phyloP scores from a whole-genome alignment of 2,329 filamentous ascomycete species.

The Rutstroemia sp. region DNA sequence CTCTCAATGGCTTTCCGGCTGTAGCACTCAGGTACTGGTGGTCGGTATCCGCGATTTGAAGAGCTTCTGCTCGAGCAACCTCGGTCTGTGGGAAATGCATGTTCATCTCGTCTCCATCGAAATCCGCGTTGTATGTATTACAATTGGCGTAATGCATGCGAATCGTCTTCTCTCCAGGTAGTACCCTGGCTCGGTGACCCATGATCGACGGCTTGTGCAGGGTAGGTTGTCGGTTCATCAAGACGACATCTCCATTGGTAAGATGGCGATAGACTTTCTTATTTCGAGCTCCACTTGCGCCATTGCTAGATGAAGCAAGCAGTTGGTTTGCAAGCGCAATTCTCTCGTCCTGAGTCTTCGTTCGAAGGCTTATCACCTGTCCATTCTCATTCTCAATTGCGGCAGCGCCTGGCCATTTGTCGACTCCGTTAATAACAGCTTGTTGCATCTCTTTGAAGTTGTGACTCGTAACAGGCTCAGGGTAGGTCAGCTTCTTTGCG shows the following conservation, averaged over 20 bases:
- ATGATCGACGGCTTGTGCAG: slow-evolving; percentile 99
- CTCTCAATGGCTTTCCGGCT: slow-evolving; percentile 84
- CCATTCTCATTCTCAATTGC: slow-evolving; percentile 96
- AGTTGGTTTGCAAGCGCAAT: slow-evolving; percentile 88
- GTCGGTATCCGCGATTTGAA: slow-evolving; percentile 91
- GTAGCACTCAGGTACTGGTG: slow-evolving; percentile 95
- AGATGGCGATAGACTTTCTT: slow-evolving; percentile 97
- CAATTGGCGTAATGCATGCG: slow-evolving; percentile 99
- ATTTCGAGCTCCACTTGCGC: slow-evolving; percentile 67
- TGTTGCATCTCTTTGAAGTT: slow-evolving; percentile 95
- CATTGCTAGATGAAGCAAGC: slow-evolving; percentile 72
- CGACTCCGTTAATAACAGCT: slow-evolving; percentile 88
- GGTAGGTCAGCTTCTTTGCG: slow-evolving; percentile 90
- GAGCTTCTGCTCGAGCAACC: slow-evolving; percentile 82
- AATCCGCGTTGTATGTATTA: slow-evolving; percentile 99
- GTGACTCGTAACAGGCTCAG: slow-evolving; percentile 93
- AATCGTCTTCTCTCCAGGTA: slow-evolving; percentile 93
- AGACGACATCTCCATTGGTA: slow-evolving; percentile 90
- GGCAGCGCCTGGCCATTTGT: slow-evolving; percentile 89
- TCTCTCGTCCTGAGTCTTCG: slow-evolving; percentile 82
- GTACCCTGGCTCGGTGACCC: slow-evolving; percentile 87
- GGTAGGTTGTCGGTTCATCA: slow-evolving; percentile 98
- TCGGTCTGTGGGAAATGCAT: slow-evolving; percentile 99
- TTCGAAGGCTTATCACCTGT: slow-evolving; percentile 78
- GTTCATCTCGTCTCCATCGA: slow-evolving; percentile 99